Percentiles rank a stretch among this genome's conserved stretches.
phyloP scores from a whole-genome alignment of 2,329 filamentous ascomycete genomes.

The Botryosphaeria dothidea region DNA sequence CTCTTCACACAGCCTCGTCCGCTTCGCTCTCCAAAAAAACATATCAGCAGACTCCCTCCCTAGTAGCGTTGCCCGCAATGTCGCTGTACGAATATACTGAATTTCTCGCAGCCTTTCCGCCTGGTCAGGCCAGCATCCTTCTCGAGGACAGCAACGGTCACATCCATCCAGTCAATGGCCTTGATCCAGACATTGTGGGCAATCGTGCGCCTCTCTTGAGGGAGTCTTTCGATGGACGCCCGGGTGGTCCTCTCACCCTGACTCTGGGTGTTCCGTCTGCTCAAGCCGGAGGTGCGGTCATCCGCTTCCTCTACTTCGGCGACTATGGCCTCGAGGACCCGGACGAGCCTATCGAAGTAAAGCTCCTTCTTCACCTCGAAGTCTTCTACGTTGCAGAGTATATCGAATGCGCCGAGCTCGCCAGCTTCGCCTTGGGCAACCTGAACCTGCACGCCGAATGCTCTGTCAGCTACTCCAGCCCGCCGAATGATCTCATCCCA shows the following conservation, averaged over 20 bases:
- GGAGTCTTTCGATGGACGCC: slow-evolving; percentile 40
- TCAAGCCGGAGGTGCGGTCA: slow-evolving; percentile 36
- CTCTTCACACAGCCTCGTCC: not conserved
- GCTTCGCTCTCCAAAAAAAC: not conserved
- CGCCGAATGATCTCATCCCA: slow-evolving; percentile 41
- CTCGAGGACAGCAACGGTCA: slow-evolving; percentile 34
- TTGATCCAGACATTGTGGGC: slow-evolving; percentile 35
- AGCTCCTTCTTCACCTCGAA: slow-evolving; percentile 43
- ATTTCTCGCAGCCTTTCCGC: slow-evolving; percentile 21
- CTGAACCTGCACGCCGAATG: slow-evolving; percentile 42
- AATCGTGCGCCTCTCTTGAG: slow-evolving; percentile 41
- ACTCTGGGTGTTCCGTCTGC: slow-evolving; percentile 40
- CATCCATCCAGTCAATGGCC: slow-evolving; percentile 28
- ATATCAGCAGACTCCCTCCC: too few species aligned
- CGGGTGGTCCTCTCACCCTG: slow-evolving; percentile 30
- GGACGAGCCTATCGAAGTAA: slow-evolving; percentile 23
- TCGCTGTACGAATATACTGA: not conserved
- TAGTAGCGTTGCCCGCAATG: too few species aligned
- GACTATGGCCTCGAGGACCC: slow-evolving; percentile 28
- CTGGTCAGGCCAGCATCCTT: slow-evolving; percentile 32
- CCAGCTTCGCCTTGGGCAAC: slow-evolving; percentile 40
- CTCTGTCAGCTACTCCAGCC: slow-evolving; percentile 38
- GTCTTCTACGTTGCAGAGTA: slow-evolving; percentile 43
- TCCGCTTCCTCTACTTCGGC: slow-evolving; percentile 45
- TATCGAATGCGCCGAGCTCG: slow-evolving; percentile 42